Base-by-base conservation (phyloP, 2,329 filamentous ascomycete species). In the Aureobasidium sp. region DNA sequence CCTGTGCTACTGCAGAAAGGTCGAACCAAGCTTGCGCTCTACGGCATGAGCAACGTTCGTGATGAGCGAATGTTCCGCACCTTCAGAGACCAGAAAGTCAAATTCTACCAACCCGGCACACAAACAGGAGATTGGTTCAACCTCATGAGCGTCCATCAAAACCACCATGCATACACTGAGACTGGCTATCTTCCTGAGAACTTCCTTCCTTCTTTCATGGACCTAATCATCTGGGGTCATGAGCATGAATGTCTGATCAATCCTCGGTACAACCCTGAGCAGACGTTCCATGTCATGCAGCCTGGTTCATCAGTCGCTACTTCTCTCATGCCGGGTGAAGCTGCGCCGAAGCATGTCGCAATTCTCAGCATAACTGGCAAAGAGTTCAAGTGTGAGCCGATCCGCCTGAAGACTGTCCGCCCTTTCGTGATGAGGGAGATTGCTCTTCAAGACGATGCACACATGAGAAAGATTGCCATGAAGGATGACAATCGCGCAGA, bases 171-270 rank as follows among this genome's bases (percentile, higher is more conserved):
- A 0, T 88, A 97, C 71, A 96, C 90, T 0, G 85, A 92, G 20
- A 97, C 93, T 0, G 88, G 90, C n/a, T 97, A 96, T 71, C 82
- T 99, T 0, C 93, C 95, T 0, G 95, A 99, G 71, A 91, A 88
- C 68, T 94, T 97, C 69, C 79, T 99, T 0, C 95, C 94, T 0
- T 87, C 91, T 20, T 97, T 95, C 77, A 79, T 99, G 66, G 89
- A 99, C 71, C 81, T 99, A 5, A 85, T 99, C 0, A 83, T 99
- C 56, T 99, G 94, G 94, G 94, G 94, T 3, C 94, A 99, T 70
- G 94, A 99, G 74, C 94, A 99, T 71, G 93, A 99, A 73, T 99
- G 94, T 71, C 74, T 93, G 8, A 96, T 99, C 66, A 87, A 96
- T 48, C 94, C 94, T 0, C 78, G 80, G 1, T 80, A 86, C 51